A percentile compares a stretch with the other conserved stretches of the same genome.
phyloP scores from a whole-genome alignment of 129 eudicot species.

The Heracleum sosnowskyi region DNA sequence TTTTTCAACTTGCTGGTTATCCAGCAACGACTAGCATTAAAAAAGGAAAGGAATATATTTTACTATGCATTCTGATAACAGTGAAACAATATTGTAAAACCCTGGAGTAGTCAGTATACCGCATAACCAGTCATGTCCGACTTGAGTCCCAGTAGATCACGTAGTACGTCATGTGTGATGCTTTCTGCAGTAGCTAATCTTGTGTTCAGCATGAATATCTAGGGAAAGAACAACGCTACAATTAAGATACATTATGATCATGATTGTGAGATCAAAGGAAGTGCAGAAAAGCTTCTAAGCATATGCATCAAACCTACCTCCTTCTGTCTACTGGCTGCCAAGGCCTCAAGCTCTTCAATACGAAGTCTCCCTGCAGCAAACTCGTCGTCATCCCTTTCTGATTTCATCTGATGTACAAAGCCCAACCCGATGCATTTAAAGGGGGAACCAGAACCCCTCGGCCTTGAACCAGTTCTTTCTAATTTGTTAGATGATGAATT shows the following conservation, averaged over 20 bases:
- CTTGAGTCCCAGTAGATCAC: conserved; percentile 87
- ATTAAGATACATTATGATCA: not conserved
- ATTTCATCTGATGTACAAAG: conserved; percentile 69
- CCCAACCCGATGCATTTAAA: conserved; percentile 97
- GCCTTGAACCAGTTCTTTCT: conserved; percentile 67
- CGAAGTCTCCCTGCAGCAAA: conserved; percentile 62
- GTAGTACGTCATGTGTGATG: conserved; percentile 98
- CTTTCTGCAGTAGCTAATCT: conserved; percentile 90
- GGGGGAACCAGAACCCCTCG: conserved; percentile 95
- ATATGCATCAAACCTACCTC: conserved; percentile 48
- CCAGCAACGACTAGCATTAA: conserved; percentile 53
- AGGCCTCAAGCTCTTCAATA: conserved; percentile 84
- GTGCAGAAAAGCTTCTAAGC: not conserved
- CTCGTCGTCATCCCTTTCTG: conserved; percentile 91
- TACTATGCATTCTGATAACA: not conserved
- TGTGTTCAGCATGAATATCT: conserved; percentile 81
- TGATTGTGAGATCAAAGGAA: not conserved
- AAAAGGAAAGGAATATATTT: conserved; percentile 3
- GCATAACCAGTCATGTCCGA: conserved; percentile 76
- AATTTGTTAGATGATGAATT: conserved; percentile 59
- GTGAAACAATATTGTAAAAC: not conserved
- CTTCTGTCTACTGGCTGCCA: conserved; percentile 75
- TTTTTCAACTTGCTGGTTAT: conserved; percentile 55
- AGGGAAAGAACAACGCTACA: conserved; percentile 3
- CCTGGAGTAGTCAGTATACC: conserved; percentile 36